Conservation (phyloP, 306 rosid species). For the Corylus americana region DNA sequence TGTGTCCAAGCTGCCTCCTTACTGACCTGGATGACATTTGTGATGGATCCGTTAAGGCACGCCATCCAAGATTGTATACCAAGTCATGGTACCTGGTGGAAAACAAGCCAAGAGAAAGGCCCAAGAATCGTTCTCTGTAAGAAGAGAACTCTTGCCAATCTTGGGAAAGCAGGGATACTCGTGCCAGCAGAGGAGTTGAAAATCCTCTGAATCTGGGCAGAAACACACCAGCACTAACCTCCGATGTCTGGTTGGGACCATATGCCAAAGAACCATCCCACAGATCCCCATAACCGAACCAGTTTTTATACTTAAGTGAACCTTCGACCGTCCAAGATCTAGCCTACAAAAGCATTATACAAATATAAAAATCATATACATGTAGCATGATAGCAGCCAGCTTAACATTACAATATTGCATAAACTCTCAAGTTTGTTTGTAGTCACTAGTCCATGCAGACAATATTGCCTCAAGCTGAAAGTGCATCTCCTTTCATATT, state of each 20-base stretch:
- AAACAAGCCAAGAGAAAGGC: conserved; percentile 77
- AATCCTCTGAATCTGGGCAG: conserved; percentile 69
- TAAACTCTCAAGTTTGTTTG: neutral
- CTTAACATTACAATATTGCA: neutral
- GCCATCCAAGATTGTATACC: conserved; percentile 90
- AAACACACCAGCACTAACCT: conserved; percentile 77
- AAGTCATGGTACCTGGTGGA: conserved; percentile 80
- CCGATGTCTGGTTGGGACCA: conserved; percentile 83
- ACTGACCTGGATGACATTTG: conserved; percentile 86
- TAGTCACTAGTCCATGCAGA: neutral
- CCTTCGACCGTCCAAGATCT: conserved; percentile 91
- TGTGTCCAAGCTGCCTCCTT: conserved; percentile 98
- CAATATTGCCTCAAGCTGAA: neutral
- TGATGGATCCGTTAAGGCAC: conserved; percentile 81
- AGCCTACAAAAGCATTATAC: conserved; percentile 58
- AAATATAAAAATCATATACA: conserved; percentile 27
- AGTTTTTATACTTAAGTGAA: conserved; percentile 73
- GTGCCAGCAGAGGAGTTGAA: conserved; percentile 63
- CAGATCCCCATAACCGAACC: conserved; percentile 88
- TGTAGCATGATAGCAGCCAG: conserved; percentile 10
- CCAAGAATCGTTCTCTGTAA: conserved; percentile 79
- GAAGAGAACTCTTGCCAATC: conserved; percentile 94
- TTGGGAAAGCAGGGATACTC: conserved; percentile 80
- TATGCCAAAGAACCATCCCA: conserved; percentile 96
- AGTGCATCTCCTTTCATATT: neutral